Percentiles rank a stretch among this genome's conserved stretches.
phyloP scores from a whole-genome alignment of 805 yeast species.

The Candida dajiaensis region DNA sequence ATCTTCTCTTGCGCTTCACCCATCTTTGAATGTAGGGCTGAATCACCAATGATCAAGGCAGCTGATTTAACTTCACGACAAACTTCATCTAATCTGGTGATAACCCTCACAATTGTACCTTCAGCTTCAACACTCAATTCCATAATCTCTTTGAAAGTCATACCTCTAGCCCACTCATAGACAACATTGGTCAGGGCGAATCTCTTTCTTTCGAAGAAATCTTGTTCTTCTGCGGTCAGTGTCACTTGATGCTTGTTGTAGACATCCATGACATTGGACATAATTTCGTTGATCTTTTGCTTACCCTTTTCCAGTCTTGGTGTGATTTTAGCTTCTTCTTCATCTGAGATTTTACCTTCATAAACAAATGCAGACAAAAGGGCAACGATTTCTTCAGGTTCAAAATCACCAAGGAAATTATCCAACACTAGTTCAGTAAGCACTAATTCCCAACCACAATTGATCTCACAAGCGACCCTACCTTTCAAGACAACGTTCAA shows the following conservation, averaged over 20 bases:
- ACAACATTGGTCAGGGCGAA: constrained; percentile 91
- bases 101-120: constrained; percentile 95
- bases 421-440: constrained; percentile 86
- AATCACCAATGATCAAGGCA: constrained; percentile 90
- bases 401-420: constrained; percentile 87
- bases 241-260: constrained; percentile 66
- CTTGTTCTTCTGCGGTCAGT: constrained; percentile 78
- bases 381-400: constrained; percentile 96
- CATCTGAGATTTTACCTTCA: constrained; percentile 65
- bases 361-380: constrained; percentile 86
- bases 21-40: constrained; percentile 85
- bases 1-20: constrained; percentile 88
- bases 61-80: constrained; percentile 94
- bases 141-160: constrained; percentile 87
- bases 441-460: constrained; percentile 86
- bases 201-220: constrained; percentile 75
- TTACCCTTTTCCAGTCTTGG: constrained; percentile 77
- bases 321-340: constrained; percentile 56
- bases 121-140: constrained; percentile 84
- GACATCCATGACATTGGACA: constrained; percentile 52
- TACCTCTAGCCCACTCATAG: constrained; percentile 97
- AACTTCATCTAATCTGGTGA: constrained; percentile 88
- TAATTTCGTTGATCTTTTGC: constrained; percentile 62
- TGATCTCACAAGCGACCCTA: constrained; percentile 87
- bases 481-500: constrained; percentile 84